These are phyloP conservation scores for Lithocarpus polystachyus DNA, from an alignment of 306 rosid genomes.

Conservation along the genomic window DNA sequence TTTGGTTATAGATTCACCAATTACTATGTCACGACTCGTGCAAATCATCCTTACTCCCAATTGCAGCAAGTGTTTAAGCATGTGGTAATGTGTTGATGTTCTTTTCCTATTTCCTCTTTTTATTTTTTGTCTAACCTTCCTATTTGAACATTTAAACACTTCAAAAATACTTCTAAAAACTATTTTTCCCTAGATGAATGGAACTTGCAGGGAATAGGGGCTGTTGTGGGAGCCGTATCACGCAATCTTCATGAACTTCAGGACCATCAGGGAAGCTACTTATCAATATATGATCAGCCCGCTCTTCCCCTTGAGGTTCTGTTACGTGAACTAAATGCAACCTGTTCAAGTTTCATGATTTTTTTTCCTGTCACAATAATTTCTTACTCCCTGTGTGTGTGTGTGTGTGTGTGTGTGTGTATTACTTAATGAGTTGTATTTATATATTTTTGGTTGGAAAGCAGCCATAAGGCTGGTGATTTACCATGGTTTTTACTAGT, in stretches of 20 bases:
- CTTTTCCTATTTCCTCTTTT: not conserved
- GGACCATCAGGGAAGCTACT: slow-evolving; percentile 94
- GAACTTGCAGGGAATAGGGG: slow-evolving; percentile 76
- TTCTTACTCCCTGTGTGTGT: not conserved
- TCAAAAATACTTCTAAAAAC: not conserved
- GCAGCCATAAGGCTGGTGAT: slow-evolving; percentile 8
- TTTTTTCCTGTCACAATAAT: not conserved
- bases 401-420: too few relatives aligned
- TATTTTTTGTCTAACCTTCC: too few relatives aligned
- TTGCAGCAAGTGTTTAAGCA: slow-evolving; percentile 99
- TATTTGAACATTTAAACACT: not conserved
- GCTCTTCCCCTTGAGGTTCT: slow-evolving; percentile 76
- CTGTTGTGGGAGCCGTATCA: slow-evolving; percentile 97
- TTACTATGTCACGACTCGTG: slow-evolving; percentile 90
- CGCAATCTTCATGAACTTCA: slow-evolving; percentile 99
- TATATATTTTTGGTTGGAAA: not conserved
- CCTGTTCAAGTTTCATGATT: not conserved
- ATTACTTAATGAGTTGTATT: too few relatives aligned
- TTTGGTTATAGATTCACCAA: slow-evolving; percentile 88
- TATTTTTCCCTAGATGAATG: slow-evolving; percentile 17
- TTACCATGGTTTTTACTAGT: slow-evolving; percentile 16
- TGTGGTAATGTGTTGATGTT: slow-evolving; percentile 68
- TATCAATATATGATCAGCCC: slow-evolving; percentile 89
- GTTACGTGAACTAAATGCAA: slow-evolving; percentile 10
- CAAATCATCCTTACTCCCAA: slow-evolving; percentile 98